phyloP scores from a whole-genome alignment of 768 basidiomycete species.

The Leccinum imitatum region DNA sequence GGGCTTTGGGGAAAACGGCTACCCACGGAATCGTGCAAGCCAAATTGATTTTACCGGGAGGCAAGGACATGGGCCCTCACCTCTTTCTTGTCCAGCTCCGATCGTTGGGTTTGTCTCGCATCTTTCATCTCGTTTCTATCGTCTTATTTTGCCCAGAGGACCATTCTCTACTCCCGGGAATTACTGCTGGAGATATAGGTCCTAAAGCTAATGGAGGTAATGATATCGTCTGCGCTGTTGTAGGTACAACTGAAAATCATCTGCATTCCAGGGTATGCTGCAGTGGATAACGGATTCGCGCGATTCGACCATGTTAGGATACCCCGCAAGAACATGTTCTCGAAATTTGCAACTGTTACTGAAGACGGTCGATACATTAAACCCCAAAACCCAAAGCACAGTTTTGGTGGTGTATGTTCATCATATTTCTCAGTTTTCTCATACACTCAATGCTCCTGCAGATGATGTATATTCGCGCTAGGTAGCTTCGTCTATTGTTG shows the following conservation, averaged over 20 bases:
- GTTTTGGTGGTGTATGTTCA: constrained; percentile 66
- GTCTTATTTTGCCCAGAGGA: constrained; percentile 42
- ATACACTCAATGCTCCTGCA: constrained; percentile 21
- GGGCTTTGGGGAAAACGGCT: constrained; percentile 66
- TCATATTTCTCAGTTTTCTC: neutral
- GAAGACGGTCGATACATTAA: constrained; percentile 60
- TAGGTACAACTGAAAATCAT: neutral
- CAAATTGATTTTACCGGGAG: constrained; percentile 62
- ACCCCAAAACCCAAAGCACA: constrained; percentile 72
- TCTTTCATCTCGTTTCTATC: neutral
- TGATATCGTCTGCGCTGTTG: neutral
- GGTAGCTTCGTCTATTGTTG: constrained; percentile 33
- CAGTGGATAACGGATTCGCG: constrained; percentile 69
- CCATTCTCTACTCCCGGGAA: constrained; percentile 59
- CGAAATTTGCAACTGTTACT: constrained; percentile 69
- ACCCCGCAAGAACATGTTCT: constrained; percentile 71
- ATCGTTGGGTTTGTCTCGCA: constrained; percentile 46
- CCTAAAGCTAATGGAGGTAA: constrained; percentile 36
- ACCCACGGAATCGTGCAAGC: constrained; percentile 80
- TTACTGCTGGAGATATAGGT: constrained; percentile 67
- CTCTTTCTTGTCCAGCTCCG: constrained; percentile 73
- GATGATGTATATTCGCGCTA: constrained; percentile 75
- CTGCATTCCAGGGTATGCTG: constrained; percentile 42
- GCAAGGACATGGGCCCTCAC: constrained; percentile 66
- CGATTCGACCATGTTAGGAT: constrained; percentile 65